Conservation (phyloP, 768 basidiomycete species). For the Macrolepiota fuliginosa region DNA sequence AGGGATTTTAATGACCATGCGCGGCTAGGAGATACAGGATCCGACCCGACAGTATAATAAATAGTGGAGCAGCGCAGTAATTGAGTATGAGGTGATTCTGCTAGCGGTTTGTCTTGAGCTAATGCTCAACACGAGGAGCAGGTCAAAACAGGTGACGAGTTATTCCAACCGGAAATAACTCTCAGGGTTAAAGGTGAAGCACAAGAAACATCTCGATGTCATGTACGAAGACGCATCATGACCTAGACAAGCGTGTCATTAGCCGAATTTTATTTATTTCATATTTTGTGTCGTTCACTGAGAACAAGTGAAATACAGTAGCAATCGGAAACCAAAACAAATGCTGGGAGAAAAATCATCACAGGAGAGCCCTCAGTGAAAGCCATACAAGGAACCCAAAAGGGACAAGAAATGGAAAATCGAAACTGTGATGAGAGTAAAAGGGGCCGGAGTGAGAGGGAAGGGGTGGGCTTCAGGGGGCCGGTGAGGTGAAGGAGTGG, state of each 20-base stretch:
- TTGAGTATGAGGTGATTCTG: not conserved
- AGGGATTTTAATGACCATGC: too few species aligned
- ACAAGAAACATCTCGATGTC: not conserved
- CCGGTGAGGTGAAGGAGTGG: not conserved
- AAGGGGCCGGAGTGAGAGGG: not conserved
- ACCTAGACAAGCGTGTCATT: not conserved
- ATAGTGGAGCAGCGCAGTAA: not conserved
- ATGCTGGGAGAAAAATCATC: not conserved
- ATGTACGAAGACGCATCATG: not conserved
- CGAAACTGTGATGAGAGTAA: not conserved
- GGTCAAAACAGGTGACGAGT: too few species aligned
- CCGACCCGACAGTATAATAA: not conserved
- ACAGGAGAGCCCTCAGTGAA: not conserved
- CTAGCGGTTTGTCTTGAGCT: not conserved
- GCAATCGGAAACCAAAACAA: not conserved
- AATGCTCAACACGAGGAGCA: not conserved
- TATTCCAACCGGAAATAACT: too few species aligned
- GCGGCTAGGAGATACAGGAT: not conserved
- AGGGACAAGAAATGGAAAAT: not conserved
- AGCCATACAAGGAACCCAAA: not conserved
- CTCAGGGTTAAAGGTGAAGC: not conserved
- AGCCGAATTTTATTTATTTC: not conserved
- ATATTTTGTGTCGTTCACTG: not conserved
- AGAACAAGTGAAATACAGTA: not conserved
- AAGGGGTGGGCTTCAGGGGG: not conserved